phyloP scores from a whole-genome alignment of 345 rosid species.

The Excoecaria cochinchinensis region DNA sequence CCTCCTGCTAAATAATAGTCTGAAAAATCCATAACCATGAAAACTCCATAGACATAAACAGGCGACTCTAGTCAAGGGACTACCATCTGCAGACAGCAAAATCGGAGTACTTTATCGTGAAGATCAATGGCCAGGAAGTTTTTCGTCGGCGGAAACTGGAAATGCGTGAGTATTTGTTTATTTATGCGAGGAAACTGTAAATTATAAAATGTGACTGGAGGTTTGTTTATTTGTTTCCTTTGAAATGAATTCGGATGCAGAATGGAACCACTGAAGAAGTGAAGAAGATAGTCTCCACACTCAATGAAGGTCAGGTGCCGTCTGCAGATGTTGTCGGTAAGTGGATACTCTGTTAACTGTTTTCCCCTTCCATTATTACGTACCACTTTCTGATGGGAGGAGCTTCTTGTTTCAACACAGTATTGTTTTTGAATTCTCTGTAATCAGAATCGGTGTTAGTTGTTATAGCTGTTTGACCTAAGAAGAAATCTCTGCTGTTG shows the following conservation, averaged over 20 bases:
- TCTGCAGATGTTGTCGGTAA: constrained; percentile 74
- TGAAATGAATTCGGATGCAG: constrained; percentile 35
- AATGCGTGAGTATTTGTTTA: constrained; percentile 63
- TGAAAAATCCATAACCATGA: neutral
- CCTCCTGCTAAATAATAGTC: neutral
- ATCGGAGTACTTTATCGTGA: constrained; percentile 23
- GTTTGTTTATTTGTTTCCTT: neutral
- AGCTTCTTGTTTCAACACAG: neutral
- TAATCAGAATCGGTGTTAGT: neutral
- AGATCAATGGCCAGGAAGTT: constrained; percentile 68
- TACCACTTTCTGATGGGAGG: neutral
- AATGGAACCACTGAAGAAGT: constrained; percentile 88
- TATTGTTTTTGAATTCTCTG: neutral
- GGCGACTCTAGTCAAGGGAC: neutral
- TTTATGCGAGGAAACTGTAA: neutral
- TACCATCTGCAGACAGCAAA: neutral
- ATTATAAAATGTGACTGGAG: neutral
- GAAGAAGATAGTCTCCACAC: constrained; percentile 73
- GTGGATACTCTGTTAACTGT: constrained; percentile 12
- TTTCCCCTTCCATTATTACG: neutral
- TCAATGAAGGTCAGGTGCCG: constrained; percentile 73
- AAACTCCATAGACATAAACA: neutral
- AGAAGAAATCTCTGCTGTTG: neutral
- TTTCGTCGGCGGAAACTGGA: constrained; percentile 98
- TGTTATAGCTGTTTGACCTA: neutral